Base-by-base conservation (phyloP, 768 basidiomycete genomes). In the Kwoniella sp. region DNA sequence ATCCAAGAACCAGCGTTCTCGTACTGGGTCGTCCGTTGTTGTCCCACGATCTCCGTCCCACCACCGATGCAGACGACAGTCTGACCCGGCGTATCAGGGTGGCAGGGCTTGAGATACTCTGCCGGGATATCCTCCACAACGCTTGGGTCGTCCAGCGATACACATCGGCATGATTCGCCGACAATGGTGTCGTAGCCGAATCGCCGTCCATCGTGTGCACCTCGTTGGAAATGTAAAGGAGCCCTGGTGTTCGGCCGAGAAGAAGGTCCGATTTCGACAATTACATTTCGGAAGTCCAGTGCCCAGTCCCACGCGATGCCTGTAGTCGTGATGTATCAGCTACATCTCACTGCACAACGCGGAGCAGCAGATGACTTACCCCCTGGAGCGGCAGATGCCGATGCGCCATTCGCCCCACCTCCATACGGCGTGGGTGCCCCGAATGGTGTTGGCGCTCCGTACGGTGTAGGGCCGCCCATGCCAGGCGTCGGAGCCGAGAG, bases 401-500 rank as follows among this genome's bases (percentile, higher is more conserved):
- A n/a, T n/a, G 28, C 39, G 12, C 47, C 58, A 41, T 28, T 29
- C 17, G 53, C 46, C 23, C 53, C 57, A 45, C 53, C 54, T 11
- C 56, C 62, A 22, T 63, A 65, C 6, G 69, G 69, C n/a, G 67
- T 63, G 15, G 65, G 65, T 15, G 66, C 69, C 3, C 63, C 62
- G 43, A 58, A 66, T 0, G 70, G 68, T 25, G 67, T 73, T 8
- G 70, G 67, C 2, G 57, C 67, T 17, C 59, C 68, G 36, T 57
- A 57, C 39, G 54, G 59, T 27, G 57, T 63, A 31, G 56, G 61
- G 19, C 60, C 67, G 41, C 65, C 61, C 19, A 64, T 56, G 10
- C 69, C 75, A 10, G 76, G 75, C 26, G 76, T 79, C 0, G 77
- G 75, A 1, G 77, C 77, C 6, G 71, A 49, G 11, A 73, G 75